Evolutionary conservation across 345 rosid species (phyloP).

Genomic region (Combretum micranthum): DNA sequence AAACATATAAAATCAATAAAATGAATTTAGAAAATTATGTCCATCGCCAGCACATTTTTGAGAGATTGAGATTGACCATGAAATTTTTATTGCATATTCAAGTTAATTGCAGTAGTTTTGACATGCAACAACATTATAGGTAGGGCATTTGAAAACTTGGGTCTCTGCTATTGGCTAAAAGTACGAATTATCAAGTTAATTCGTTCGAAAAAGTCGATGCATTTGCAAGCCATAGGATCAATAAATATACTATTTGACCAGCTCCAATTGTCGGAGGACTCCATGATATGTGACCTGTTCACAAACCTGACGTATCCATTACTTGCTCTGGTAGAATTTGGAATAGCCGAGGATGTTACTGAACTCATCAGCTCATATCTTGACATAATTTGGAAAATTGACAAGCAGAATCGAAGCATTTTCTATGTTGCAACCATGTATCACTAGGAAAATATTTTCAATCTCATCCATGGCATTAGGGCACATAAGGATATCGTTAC

Average conservation of each 20-base stretch:
- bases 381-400: slow-evolving; percentile 28
- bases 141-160: too few species aligned
- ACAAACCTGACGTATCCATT: slow-evolving; percentile 18
- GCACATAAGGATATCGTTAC: slow-evolving; percentile 3
- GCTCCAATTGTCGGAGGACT: slow-evolving; percentile 23
- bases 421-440: slow-evolving; percentile 13
- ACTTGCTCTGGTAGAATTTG: slow-evolving; percentile 29
- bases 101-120: slow-evolving; percentile 1
- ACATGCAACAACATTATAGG: too few species aligned
- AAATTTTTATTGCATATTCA: not conserved
- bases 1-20: too few species aligned
- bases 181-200: not conserved
- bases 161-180: too few species aligned
- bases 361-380: slow-evolving; percentile 19
- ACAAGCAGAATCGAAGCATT: too few species aligned
- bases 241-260: slow-evolving; percentile 26
- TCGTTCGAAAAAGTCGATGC: slow-evolving; percentile 16
- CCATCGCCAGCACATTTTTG: not conserved
- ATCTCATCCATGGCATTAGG: slow-evolving; percentile 4
- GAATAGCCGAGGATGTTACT: slow-evolving; percentile 27
- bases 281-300: slow-evolving; percentile 17
- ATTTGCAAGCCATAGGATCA: slow-evolving; percentile 24
- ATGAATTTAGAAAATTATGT: too few species aligned
- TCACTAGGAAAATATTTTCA: slow-evolving; percentile 14
- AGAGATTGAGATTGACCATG: too few species aligned